A percentile compares a stretch with the other conserved stretches of the same genome.
These are phyloP conservation scores for Petunia hybrid DNA, from an alignment of 305 asterid genomes.

Conservation along the genomic window DNA sequence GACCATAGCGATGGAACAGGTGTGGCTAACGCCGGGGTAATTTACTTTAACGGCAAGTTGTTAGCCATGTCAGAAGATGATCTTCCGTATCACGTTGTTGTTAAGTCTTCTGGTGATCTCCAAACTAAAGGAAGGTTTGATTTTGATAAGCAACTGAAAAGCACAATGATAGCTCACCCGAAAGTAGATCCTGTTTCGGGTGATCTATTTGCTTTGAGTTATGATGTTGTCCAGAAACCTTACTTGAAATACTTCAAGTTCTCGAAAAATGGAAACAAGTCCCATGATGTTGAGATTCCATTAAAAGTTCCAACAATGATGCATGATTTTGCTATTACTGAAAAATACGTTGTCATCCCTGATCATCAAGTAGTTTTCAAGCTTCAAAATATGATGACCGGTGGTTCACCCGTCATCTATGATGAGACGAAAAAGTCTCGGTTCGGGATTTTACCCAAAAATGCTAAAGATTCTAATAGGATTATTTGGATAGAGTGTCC, in stretches of 20 bases:
- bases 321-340: too few relatives aligned
- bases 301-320: constrained; percentile 65
- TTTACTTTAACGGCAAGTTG: constrained; percentile 54
- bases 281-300: constrained; percentile 58
- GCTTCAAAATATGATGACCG: constrained; percentile 67
- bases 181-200: constrained; percentile 66
- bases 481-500: constrained; percentile 61
- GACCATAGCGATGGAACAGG: constrained; percentile 65
- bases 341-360: too few relatives aligned
- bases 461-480: constrained; percentile 41
- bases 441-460: constrained; percentile 56
- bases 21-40: constrained; percentile 73
- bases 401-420: constrained; percentile 70
- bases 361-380: constrained; percentile 59
- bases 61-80: constrained; percentile 83
- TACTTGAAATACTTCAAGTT: constrained; percentile 64
- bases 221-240: constrained; percentile 62
- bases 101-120: constrained; percentile 56
- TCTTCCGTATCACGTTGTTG: constrained; percentile 60
- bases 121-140: constrained; percentile 58
- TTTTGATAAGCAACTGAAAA: constrained; percentile 48
- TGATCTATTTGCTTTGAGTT: constrained; percentile 64
- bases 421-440: constrained; percentile 61
- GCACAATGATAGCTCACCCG: constrained; percentile 78
- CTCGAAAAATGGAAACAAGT: constrained; percentile 50